phyloP scores from a whole-genome alignment of 495 filamentous ascomycete genomes.

The Oleoguttula mirabilis region DNA sequence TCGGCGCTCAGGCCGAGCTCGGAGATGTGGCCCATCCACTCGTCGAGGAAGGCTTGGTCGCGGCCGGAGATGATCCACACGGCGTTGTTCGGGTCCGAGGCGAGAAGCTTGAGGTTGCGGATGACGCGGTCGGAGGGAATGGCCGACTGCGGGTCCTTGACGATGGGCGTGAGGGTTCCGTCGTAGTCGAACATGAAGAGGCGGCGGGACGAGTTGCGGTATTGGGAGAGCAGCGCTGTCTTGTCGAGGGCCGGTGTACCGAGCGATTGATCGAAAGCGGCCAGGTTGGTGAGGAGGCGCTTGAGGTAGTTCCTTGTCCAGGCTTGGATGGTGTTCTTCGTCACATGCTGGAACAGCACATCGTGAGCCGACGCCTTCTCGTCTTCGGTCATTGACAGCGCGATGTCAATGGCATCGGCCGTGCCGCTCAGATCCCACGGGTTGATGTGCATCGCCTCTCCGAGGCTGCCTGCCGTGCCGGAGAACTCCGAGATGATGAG shows the following conservation, averaged over 20 bases:
- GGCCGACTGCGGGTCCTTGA: conserved; percentile 74
- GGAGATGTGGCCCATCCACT: conserved; percentile 75
- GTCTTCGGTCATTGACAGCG: conserved; percentile 56
- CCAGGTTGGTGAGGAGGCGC: conserved; percentile 63
- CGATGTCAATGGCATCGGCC: conserved; percentile 64
- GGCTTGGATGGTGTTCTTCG: conserved; percentile 64
- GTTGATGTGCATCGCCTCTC: conserved; percentile 83
- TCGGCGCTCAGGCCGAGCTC: conserved; percentile 84
- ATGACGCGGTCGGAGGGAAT: conserved; percentile 75
- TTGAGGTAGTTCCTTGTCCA: conserved; percentile 71
- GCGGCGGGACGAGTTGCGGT: conserved; percentile 56
- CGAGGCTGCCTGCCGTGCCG: conserved; percentile 75
- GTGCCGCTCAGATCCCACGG: conserved; percentile 80
- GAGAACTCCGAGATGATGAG: conserved; percentile 93
- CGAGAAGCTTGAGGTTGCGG: conserved; percentile 62
- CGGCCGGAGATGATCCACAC: conserved; percentile 98
- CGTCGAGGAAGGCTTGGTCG: conserved; percentile 74
- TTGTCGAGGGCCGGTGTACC: conserved; percentile 73
- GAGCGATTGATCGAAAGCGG: conserved; percentile 58
- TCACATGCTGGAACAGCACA: conserved; percentile 70
- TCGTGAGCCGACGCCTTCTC: conserved; percentile 46
- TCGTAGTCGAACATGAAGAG: conserved; percentile 99
- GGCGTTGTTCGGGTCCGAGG: conserved; percentile 64
- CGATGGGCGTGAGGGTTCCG: conserved; percentile 92
- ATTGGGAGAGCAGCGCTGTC: conserved; percentile 53